Base-by-base conservation (phyloP, 768 basidiomycete genomes). In the Sarcomyxa edulis region DNA sequence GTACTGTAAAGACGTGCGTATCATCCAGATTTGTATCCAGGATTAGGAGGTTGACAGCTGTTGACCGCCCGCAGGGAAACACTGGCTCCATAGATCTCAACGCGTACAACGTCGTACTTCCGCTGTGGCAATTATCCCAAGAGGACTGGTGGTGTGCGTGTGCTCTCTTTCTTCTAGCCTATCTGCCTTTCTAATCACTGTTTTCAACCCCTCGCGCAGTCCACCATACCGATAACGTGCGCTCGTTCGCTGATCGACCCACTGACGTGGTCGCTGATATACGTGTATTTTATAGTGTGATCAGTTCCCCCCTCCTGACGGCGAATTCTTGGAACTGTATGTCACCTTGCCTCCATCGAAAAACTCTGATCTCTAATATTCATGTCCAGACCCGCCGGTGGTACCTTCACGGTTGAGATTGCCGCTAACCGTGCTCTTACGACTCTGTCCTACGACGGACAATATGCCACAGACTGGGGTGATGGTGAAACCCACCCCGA, bases 261-360 rank as follows among this genome's bases (percentile, higher is more conserved):
- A 10, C 48, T 52, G 35, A 49, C 49, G 51, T 51, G 49, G 51
- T 50, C 52, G 25, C 45, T 30, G 24, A 53, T 56, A 12, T 12
- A 53, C 42, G 12, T 21, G 15, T 15, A 15, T 20, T 18, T 7
- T 10, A 6, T 16, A 59, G 58, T 59, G 58, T 23, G 54, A 59
- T 25, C 43, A 54, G 26, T 53, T 59, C 32, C 59, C 59, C 2
- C 59, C 59, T 3, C 54, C 35, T 8, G 40, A 48, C 12, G 57
- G 54, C 9, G 52, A 52, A 24, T 59, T 60, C 32, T 46, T 60
- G 4, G 57, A 57, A 28, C 45, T 60, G 55, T 58, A 18, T 15
- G 53, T 38, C 20, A 29, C 20, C 36, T 18, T n/a, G n/a, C n/a
- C 16, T 15, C 1, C 31, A 10, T 2, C 19, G 11, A 27, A 29